Conservation (phyloP, 1,139 yeast genomes). For the Zygosaccharomyces pseudobailii region DNA sequence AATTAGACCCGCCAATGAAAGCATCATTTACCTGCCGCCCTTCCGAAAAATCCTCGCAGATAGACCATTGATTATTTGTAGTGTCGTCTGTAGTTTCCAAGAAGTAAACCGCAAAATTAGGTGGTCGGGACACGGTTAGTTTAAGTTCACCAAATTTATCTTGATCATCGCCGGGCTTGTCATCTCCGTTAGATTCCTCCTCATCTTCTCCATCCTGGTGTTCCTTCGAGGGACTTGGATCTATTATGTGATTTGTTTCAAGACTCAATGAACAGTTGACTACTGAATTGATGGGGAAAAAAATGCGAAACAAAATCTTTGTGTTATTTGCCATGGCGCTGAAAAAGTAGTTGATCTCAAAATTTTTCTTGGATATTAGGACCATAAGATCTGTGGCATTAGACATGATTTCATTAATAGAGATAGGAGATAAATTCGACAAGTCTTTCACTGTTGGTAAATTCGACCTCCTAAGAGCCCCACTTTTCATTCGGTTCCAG, state of each 20-base stretch:
- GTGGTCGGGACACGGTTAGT: constrained; percentile 51
- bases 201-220: constrained; percentile 13
- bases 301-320: constrained; percentile 64
- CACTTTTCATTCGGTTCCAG: constrained; percentile 73
- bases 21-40: constrained; percentile 75
- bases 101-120: constrained; percentile 73
- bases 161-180: constrained; percentile 9
- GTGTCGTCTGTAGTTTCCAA: constrained; percentile 38
- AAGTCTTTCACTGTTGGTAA: constrained; percentile 40
- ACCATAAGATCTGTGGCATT: constrained; percentile 62
- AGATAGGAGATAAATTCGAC: constrained; percentile 60
- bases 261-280: constrained; percentile 37
- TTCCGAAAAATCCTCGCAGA: constrained; percentile 77
- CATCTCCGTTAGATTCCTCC: constrained; percentile 6
- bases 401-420: constrained; percentile 57
- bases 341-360: constrained; percentile 70
- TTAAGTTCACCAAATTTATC: constrained; percentile 47
- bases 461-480: constrained; percentile 42
- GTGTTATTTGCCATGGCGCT: constrained; percentile 63
- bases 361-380: constrained; percentile 60
- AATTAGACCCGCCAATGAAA: constrained; percentile 45
- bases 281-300: constrained; percentile 48
- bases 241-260: constrained; percentile 30
- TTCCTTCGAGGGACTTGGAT: constrained; percentile 2
- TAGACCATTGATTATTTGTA: constrained; percentile 65